These are phyloP conservation scores for Cystobasidium sp. DNA, from an alignment of 1,284 basidiomycete species.

Conservation along the genomic window DNA sequence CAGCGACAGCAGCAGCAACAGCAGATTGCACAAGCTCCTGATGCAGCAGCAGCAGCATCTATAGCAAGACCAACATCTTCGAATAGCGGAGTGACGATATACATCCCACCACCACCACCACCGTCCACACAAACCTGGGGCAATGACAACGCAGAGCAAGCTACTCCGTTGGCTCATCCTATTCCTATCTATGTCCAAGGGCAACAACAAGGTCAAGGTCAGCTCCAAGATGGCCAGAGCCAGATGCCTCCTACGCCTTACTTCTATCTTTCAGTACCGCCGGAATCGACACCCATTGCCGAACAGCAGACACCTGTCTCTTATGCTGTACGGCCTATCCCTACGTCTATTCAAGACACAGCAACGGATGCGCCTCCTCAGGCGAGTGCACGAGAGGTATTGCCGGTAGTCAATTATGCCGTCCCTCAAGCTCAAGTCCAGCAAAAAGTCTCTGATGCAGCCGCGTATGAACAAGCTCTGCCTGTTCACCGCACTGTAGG, in stretches of 20 bases:
- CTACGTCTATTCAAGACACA: not conserved
- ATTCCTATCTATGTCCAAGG: not conserved
- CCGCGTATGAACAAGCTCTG: not conserved
- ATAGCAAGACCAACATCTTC: not conserved
- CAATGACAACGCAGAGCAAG: not conserved
- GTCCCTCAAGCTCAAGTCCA: no score
- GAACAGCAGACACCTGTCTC: not conserved
- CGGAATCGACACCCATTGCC: constrained; percentile 8
- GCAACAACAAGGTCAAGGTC: not conserved
- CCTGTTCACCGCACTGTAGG: not conserved
- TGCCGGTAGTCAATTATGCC: no score
- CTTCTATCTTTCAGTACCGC: constrained; percentile 17
- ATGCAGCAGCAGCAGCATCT: not conserved
- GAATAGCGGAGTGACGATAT: not conserved
- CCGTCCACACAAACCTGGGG: not conserved
- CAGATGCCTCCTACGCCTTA: constrained; percentile 21
- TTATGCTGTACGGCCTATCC: not conserved
- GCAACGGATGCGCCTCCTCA: no score
- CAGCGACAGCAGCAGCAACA: not conserved
- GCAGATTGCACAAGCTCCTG: not conserved
- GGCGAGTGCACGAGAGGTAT: no score
- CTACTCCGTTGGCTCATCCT: not conserved
- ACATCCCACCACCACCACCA: constrained; percentile 6
- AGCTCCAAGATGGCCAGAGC: not conserved
- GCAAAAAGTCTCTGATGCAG: no score